phyloP scores from a whole-genome alignment of 1,284 basidiomycete species.

The Porogramme epimiltina region DNA sequence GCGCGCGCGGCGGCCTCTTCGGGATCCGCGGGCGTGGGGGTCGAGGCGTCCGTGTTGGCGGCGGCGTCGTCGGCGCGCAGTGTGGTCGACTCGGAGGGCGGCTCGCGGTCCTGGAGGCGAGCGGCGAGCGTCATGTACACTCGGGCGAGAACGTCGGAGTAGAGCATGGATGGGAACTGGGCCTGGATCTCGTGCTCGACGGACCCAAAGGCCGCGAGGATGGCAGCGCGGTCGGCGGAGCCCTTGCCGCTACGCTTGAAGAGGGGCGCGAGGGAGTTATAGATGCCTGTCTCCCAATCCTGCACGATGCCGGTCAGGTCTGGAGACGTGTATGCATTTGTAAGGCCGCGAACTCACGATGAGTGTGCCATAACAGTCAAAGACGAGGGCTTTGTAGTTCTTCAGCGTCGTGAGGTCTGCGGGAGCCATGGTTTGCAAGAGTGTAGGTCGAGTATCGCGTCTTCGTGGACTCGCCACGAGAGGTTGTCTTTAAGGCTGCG shows the following conservation, averaged over 20 bases:
- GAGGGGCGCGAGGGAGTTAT: conserved; percentile 52
- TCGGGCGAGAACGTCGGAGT: conserved; percentile 59
- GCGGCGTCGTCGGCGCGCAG: conserved; percentile 14
- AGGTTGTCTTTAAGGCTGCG: too few species aligned
- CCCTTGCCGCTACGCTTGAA: conserved; percentile 47
- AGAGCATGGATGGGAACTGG: conserved; percentile 58
- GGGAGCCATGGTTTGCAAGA: conserved; percentile 1
- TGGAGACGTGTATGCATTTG: background rate
- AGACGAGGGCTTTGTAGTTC: conserved; percentile 33
- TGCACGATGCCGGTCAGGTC: conserved; percentile 29
- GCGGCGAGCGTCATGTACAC: conserved; percentile 45
- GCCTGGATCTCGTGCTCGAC: conserved; percentile 61
- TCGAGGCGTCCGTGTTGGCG: too few species aligned
- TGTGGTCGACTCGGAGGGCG: conserved; percentile 9
- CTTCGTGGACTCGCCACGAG: too few species aligned
- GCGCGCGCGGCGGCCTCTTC: conserved; percentile 25
- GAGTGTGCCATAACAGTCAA: conserved; percentile 73
- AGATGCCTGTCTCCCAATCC: conserved; percentile 76
- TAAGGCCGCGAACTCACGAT: conserved; percentile 39
- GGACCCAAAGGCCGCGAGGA: conserved; percentile 50
- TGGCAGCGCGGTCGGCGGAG: conserved; percentile 41
- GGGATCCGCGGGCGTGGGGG: too few species aligned
- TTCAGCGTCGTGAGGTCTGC: conserved; percentile 15
- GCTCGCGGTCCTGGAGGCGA: conserved; percentile 28
- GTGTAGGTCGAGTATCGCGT: too few species aligned